These are phyloP conservation scores for Sugiyamaella paludigena DNA, from an alignment of 1,139 yeast species.

Conservation along the genomic window DNA sequence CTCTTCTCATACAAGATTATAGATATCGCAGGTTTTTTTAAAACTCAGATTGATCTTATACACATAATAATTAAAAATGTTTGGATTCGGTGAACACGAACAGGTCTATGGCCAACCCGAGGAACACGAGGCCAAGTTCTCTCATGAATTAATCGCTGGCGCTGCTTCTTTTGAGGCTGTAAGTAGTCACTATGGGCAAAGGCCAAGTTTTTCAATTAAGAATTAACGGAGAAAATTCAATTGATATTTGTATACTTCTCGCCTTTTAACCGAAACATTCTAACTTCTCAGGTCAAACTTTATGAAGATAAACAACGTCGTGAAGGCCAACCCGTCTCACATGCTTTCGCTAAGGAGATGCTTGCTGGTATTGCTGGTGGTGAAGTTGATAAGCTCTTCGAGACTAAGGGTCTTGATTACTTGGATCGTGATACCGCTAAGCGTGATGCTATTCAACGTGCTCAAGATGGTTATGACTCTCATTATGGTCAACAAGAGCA, in stretches of 20 bases:
- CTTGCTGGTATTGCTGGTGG: conserved; percentile 37
- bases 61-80: conserved; percentile 7
- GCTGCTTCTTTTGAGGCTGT: conserved; percentile 38
- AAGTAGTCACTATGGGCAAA: conserved; percentile 6
- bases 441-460: conserved; percentile 29
- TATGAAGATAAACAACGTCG: conserved; percentile 33
- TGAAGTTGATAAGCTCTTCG: conserved; percentile 37
- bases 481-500: conserved; percentile 32
- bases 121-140: conserved; percentile 32
- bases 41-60: background rate
- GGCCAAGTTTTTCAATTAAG: background rate
- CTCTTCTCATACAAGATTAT: too few relatives aligned
- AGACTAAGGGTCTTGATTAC: conserved; percentile 36
- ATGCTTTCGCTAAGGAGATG: conserved; percentile 33
- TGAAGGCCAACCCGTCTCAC: conserved; percentile 35
- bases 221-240: too few relatives aligned
- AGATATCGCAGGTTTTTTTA: too few relatives aligned
- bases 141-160: conserved; percentile 37
- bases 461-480: conserved; percentile 30
- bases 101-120: conserved; percentile 16
- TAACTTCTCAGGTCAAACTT: conserved; percentile 20
- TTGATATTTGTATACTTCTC: background rate
- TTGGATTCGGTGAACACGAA: conserved; percentile 14
- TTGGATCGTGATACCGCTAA: conserved; percentile 29
- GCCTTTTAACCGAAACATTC: background rate